These are phyloP conservation scores for Coprinellus micaceus DNA, from an alignment of 768 basidiomycete genomes.

Conservation along the genomic window DNA sequence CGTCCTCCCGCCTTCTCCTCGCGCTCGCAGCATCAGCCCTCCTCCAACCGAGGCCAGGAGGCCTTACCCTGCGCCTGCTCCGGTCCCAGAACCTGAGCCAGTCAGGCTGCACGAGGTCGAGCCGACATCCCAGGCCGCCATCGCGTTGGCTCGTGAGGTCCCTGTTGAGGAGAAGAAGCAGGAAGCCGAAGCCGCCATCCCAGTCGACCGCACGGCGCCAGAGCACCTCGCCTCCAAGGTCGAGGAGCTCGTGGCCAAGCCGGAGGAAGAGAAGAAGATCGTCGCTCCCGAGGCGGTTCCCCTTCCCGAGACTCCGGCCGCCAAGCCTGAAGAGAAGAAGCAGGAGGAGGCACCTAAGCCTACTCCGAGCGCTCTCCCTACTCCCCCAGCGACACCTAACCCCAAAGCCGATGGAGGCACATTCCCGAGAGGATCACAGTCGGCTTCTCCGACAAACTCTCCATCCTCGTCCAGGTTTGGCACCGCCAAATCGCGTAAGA, in stretches of 20 bases:
- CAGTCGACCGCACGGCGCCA: not conserved
- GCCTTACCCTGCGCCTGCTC: not conserved
- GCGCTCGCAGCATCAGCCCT: not conserved
- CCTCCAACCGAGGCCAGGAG: not conserved
- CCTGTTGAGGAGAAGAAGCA: slow-evolving; percentile 3
- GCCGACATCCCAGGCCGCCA: slow-evolving; percentile 18
- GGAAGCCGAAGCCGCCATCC: not conserved
- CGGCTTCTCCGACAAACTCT: slow-evolving; percentile 16
- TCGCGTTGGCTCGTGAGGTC: slow-evolving; percentile 3
- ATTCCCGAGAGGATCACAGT: not conserved
- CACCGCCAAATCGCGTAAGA: slow-evolving; percentile 36
- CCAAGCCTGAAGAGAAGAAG: slow-evolving; percentile 6
- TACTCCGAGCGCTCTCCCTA: slow-evolving; percentile 5
- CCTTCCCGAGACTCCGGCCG: not conserved
- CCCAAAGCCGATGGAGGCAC: slow-evolving; percentile 15
- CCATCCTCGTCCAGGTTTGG: slow-evolving; percentile 26
- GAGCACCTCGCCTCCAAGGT: not conserved
- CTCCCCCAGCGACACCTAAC: slow-evolving; percentile 13
- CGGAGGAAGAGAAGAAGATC: not conserved
- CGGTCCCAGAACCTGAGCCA: not conserved
- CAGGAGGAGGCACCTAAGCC: slow-evolving; percentile 5
- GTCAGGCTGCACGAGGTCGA: slow-evolving; percentile 4
- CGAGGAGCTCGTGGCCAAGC: not conserved
- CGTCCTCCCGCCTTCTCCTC: slow-evolving; percentile 8
- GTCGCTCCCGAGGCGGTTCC: slow-evolving; percentile 4